phyloP scores from a whole-genome alignment of 176 grass and related monocot species.

The Dendrocalamus sinicus region DNA sequence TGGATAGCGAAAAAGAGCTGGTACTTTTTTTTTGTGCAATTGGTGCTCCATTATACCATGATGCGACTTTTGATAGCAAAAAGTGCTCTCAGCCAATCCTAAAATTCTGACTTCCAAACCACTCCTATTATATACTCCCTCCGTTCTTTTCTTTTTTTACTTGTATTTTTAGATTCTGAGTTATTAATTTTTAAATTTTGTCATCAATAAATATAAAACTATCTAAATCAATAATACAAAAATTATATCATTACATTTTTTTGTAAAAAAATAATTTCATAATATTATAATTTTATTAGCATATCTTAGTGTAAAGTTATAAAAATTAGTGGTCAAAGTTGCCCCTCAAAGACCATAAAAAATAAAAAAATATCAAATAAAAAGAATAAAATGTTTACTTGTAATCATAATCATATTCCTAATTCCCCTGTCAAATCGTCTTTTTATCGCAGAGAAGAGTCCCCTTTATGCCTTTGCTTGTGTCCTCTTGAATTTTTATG shows the following conservation, averaged over 20 bases:
- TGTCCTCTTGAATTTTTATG: constrained; percentile 11
- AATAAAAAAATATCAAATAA: too few relatives aligned
- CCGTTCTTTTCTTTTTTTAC: too few relatives aligned
- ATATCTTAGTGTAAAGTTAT: too few relatives aligned
- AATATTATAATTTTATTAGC: too few relatives aligned
- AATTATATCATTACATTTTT: too few relatives aligned
- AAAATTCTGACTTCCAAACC: constrained; percentile 11
- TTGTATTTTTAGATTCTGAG: too few relatives aligned
- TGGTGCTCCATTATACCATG: constrained; percentile 31
- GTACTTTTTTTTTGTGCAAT: constrained; percentile 17
- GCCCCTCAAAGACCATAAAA: too few relatives aligned
- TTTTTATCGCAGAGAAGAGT: neutral
- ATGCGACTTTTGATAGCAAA: constrained; percentile 37
- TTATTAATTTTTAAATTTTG: too few relatives aligned
- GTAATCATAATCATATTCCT: constrained; percentile 1
- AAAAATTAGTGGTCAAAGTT: too few relatives aligned
- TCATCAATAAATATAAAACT: too few relatives aligned
- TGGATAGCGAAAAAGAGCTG: neutral
- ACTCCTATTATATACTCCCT: neutral
- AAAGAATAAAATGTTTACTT: neutral
- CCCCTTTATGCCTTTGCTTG: neutral
- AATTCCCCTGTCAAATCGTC: neutral
- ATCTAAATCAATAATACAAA: too few relatives aligned
- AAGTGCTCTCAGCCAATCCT: neutral
- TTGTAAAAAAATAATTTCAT: too few relatives aligned